A percentile compares a stretch with the other conserved stretches of the same genome.
Evolutionary conservation across 352 stramenopile genomes (phyloP).

Genomic region (Pythium dissotocum): DNA sequence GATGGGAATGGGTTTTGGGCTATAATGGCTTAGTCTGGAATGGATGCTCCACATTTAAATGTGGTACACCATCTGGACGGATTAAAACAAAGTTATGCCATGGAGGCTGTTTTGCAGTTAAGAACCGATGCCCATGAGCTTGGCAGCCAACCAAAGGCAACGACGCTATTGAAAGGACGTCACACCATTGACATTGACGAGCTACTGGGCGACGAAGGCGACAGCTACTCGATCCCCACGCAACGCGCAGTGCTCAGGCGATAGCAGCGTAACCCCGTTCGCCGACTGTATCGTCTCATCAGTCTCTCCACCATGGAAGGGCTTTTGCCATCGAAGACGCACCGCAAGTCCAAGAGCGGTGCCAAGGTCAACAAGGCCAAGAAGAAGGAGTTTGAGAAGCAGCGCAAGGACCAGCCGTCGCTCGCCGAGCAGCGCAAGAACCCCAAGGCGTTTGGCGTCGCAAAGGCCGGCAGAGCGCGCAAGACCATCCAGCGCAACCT

Average conservation of each 20-base stretch:
- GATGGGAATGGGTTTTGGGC: not conserved
- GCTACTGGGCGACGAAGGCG: conserved; percentile 7
- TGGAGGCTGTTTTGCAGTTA: not conserved
- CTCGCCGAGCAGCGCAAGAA: conserved; percentile 95
- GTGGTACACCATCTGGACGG: conserved; percentile 5
- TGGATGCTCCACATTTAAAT: conserved; percentile 5
- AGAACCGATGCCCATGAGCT: conserved; percentile 15
- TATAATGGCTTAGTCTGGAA: not conserved
- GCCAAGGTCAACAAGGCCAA: conserved; percentile 96
- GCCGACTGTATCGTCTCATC: not conserved
- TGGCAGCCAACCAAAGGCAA: conserved; percentile 29
- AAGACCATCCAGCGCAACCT: conserved; percentile 98
- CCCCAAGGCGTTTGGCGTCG: conserved; percentile 95
- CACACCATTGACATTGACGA: conserved; percentile 14
- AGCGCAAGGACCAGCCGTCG: conserved; percentile 78
- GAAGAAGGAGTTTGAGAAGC: conserved; percentile 87
- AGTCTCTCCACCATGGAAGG: conserved; percentile 38
- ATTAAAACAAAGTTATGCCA: conserved; percentile 1
- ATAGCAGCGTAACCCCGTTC: not conserved
- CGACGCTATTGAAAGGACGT: conserved; percentile 24
- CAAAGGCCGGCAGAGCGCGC: conserved; percentile 95
- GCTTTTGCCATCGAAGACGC: conserved; percentile 48
- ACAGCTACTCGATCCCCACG: conserved; percentile 6
- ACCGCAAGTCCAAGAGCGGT: conserved; percentile 85
- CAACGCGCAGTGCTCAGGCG: not conserved